Percentiles rank a stretch among this genome's conserved stretches.
These are phyloP conservation scores for Amauroascus niger DNA, from an alignment of 2,329 filamentous ascomycete genomes.

Conservation along the genomic window DNA sequence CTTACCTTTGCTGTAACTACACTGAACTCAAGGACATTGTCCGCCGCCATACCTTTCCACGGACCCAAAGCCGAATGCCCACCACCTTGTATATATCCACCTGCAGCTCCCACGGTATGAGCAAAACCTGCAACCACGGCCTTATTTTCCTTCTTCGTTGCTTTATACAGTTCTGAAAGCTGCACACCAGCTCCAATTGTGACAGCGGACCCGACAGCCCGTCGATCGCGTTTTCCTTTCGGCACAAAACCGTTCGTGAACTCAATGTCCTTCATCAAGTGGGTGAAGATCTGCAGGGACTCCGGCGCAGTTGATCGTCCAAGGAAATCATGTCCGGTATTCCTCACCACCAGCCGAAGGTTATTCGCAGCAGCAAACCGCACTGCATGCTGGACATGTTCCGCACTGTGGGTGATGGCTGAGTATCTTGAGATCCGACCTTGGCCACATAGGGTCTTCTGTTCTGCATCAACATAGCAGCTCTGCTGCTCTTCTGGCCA, in stretches of 20 bases:
- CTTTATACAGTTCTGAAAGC: constrained; percentile 45
- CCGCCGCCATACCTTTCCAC: constrained; percentile 43
- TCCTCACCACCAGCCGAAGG: constrained; percentile 42
- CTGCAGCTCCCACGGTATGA: constrained; percentile 43
- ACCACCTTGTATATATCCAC: constrained; percentile 41
- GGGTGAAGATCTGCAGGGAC: constrained; percentile 28
- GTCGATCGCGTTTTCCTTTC: constrained; percentile 27
- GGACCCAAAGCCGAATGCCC: constrained; percentile 47
- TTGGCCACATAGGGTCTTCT: constrained; percentile 18
- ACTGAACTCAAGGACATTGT: constrained; percentile 42
- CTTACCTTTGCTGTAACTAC: constrained; percentile 39
- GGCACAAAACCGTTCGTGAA: constrained; percentile 32
- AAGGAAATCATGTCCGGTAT: constrained; percentile 46
- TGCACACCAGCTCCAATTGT: constrained; percentile 49
- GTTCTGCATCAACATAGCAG: constrained; percentile 29
- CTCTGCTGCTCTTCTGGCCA: constrained; percentile 30
- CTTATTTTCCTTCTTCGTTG: constrained; percentile 39
- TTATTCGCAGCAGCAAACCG: constrained; percentile 22
- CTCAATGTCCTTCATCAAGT: constrained; percentile 24
- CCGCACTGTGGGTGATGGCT: constrained; percentile 25
- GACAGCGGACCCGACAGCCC: constrained; percentile 43
- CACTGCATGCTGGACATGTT: constrained; percentile 31
- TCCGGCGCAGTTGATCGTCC: constrained; percentile 56
- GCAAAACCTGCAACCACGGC: constrained; percentile 47
- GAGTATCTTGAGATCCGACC: constrained; percentile 33